Evolutionary conservation across 2,329 filamentous ascomycete species (phyloP), one percentile per base, ranked within the genome.

Genomic region (Colletotrichum sp.): DNA sequence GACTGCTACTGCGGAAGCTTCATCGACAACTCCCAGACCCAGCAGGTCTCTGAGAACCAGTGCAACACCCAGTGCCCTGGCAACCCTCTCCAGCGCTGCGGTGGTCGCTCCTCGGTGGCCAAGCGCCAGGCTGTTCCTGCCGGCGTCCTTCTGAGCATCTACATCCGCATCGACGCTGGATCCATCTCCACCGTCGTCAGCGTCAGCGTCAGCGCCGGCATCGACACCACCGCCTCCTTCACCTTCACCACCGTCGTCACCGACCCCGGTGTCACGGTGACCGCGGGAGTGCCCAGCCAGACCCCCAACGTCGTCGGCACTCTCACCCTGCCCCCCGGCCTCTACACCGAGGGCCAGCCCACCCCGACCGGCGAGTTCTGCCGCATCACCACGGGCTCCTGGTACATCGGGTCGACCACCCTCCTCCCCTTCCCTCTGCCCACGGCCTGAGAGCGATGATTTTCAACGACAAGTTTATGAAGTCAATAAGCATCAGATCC

Each of bases 31-130:
- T 21, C 21, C 21, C 62, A 34, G 18, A 71, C 76, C 7, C 39
- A 62, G 44, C 26, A 26, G 73, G 72, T 82, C 5, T 10, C 34
- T 62, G 68, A 76, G n/a, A 71, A 34, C 3, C 30, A 72, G 69
- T 85, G 83, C 77, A 78, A 81, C 34, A 79, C 77, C 6, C 3
- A 21, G 16, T 84, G 83, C 79, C 82, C 83, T 21, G 83, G 83
- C 7, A 71, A 82, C 6, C 8, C n/a, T 6, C 0, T 2, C 1
- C 62, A 82, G 71, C 59, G 55, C 57, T 84, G 83, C 44, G 83
- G 83, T 78, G 82, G 82, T 55, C 36, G 57, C 36, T 39, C 26
- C 15, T 18, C 34, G 30, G n/a, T 71, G 16, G 34, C 34, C 18
- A 59, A 59, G 32, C 68, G 68, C 68, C 62, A 64, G 32, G 26